phyloP scores from a whole-genome alignment of 441 rosid species.

The Biscutella laevigata region DNA sequence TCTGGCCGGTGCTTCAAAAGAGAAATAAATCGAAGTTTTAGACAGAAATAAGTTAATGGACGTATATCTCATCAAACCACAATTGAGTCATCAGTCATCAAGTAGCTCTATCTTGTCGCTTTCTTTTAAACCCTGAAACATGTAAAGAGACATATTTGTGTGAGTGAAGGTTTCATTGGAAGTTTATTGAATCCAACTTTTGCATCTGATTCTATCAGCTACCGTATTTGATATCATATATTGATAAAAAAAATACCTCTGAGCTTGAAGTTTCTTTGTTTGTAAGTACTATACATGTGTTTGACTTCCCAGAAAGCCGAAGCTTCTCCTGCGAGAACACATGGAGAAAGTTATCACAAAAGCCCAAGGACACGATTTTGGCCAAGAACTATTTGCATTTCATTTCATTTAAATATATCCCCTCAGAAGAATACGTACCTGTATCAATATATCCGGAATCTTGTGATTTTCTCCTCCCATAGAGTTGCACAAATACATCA shows the following conservation, averaged over 20 bases:
- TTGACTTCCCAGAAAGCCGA: constrained; percentile 43
- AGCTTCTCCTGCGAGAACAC: constrained; percentile 54
- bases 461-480: constrained; percentile 46
- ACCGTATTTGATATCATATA: background rate
- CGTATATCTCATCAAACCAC: too few relatives aligned
- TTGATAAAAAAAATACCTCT: constrained; percentile 32
- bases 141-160: background rate
- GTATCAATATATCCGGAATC: constrained; percentile 49
- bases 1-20: background rate
- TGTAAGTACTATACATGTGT: constrained; percentile 35
- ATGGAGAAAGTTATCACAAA: constrained; percentile 6
- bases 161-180: background rate
- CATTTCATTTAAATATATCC: background rate
- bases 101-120: constrained; percentile 32
- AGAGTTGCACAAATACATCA: constrained; percentile 54
- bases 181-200: background rate
- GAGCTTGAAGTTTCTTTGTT: constrained; percentile 34
- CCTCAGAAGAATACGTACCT: constrained; percentile 37
- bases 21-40: background rate
- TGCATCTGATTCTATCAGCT: background rate
- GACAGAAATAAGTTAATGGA: too few relatives aligned
- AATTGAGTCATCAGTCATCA: constrained; percentile 28
- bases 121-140: constrained; percentile 66
- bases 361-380: background rate
- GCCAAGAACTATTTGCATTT: background rate